phyloP scores from a whole-genome alignment of 495 filamentous ascomycete species.

The Neurospora sp. region DNA sequence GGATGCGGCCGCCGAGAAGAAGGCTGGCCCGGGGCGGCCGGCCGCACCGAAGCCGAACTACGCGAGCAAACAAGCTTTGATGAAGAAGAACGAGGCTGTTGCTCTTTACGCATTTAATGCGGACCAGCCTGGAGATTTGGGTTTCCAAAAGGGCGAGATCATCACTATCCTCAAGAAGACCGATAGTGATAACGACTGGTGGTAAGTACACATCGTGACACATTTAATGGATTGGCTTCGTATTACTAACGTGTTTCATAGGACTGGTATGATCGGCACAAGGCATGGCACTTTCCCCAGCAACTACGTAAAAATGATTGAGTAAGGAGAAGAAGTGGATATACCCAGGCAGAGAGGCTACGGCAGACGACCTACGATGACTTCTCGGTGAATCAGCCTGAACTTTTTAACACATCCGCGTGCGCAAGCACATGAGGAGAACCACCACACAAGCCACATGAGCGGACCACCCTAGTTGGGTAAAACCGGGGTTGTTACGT shows the following conservation, averaged over 20 bases:
- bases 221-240: neutral
- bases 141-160: constrained; percentile 94
- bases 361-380: neutral
- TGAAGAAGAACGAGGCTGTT: constrained; percentile 76
- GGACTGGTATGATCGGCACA: constrained; percentile 47
- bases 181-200: constrained; percentile 85
- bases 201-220: constrained; percentile 40
- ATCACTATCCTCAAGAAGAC: constrained; percentile 97
- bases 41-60: constrained; percentile 86
- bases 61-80: constrained; percentile 46
- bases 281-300: constrained; percentile 46
- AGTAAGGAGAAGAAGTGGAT: constrained; percentile 7
- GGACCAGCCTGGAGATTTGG: constrained; percentile 84
- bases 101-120: constrained; percentile 89
- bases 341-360: neutral
- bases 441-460: neutral
- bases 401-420: neutral
- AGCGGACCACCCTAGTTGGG: neutral
- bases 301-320: constrained; percentile 45
- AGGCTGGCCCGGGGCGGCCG: constrained; percentile 50
- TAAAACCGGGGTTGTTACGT: neutral
- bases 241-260: constrained; percentile 18
- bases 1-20: constrained; percentile 26
- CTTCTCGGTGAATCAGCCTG: neutral
- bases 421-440: neutral